phyloP scores from a whole-genome alignment of 805 yeast species.

The Cyberlindnera saturnus region DNA sequence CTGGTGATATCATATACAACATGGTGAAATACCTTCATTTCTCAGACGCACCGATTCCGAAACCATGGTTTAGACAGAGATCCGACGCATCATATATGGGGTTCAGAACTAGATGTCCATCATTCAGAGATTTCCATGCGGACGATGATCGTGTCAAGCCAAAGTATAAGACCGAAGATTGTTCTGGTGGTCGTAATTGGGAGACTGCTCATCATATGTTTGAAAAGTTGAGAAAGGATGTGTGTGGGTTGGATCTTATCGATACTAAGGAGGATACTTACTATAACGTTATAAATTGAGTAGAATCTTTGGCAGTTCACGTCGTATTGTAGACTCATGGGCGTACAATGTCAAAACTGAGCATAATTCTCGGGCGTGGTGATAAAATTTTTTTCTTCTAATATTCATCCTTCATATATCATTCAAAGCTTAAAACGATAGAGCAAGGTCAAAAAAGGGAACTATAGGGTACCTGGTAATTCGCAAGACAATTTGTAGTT shows the following conservation, averaged over 20 bases:
- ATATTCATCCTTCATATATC: too few species aligned
- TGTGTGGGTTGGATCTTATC: slow-evolving; percentile 19
- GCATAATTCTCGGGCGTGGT: too few species aligned
- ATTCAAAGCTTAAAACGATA: too few species aligned
- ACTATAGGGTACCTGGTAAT: too few species aligned
- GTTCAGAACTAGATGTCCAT: slow-evolving; percentile 13
- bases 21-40: slow-evolving; percentile 49
- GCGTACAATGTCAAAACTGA: too few species aligned
- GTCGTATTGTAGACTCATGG: too few species aligned
- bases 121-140: slow-evolving; percentile 11
- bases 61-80: slow-evolving; percentile 47
- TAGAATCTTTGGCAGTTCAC: background rate
- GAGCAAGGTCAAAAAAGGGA: too few species aligned
- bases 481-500: too few species aligned
- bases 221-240: slow-evolving; percentile 14
- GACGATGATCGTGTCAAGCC: slow-evolving; percentile 9
- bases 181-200: slow-evolving; percentile 20
- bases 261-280: slow-evolving; percentile 17
- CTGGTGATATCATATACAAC: slow-evolving; percentile 17
- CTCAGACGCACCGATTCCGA: slow-evolving; percentile 60
- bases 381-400: too few species aligned
- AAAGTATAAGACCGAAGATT: slow-evolving; percentile 8
- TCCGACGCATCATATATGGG: slow-evolving; percentile 10
- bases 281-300: slow-evolving; percentile 14
- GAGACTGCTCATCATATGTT: slow-evolving; percentile 14